Evolutionary conservation across 2,329 filamentous ascomycete genomes (phyloP), one percentile per base, ranked within the genome.

Genomic region (Cercospora sp.): DNA sequence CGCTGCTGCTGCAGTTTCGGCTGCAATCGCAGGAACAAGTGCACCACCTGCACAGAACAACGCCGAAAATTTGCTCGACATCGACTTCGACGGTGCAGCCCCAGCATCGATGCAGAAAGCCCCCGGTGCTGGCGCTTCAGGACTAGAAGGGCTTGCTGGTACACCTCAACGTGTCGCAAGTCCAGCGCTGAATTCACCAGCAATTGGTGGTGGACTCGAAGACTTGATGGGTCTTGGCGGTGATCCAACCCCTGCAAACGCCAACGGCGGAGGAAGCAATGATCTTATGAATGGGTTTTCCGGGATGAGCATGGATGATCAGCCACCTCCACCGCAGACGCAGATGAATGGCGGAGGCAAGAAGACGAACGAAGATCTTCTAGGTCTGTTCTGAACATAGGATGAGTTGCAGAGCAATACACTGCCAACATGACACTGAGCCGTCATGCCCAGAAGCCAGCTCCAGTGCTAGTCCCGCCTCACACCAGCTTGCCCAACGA

Each of bases 51-150:
- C 86, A 6, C 90, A 93, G 78, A 91, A 81, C 82, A 97, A 97
- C 75, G 87, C 94, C 72, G 95, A 99, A 80, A 99, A 98, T 78
- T 85, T 99, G 20, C 86, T 99, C 65, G 95, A 99, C 76, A 96
- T 97, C 75, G 93, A 97, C 80, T 97, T 97, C 77, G 95, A 98
- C 76, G 95, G 94, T 28, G 91, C 92, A 2, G 94, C 91, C 2
- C 94, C 94, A 3, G 94, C 95, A n/a, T 94, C 92, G 12, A 86
- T 92, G 62, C 91, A 94, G 72, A 87, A 87, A 65, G 83, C 88
- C 70, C 86, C 88, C 16, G 74, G 79, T n/a, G 78, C 76, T 57
- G 82, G 84, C 57, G 70, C 81, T 18, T 83, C 82, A 13, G 83
- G 84, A 53, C 75, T 87, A 16, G 85, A 86, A 74, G 83, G 85